Evolutionary conservation across 495 filamentous ascomycete species (phyloP).

Genomic region (Aspergillus taichungensis): DNA sequence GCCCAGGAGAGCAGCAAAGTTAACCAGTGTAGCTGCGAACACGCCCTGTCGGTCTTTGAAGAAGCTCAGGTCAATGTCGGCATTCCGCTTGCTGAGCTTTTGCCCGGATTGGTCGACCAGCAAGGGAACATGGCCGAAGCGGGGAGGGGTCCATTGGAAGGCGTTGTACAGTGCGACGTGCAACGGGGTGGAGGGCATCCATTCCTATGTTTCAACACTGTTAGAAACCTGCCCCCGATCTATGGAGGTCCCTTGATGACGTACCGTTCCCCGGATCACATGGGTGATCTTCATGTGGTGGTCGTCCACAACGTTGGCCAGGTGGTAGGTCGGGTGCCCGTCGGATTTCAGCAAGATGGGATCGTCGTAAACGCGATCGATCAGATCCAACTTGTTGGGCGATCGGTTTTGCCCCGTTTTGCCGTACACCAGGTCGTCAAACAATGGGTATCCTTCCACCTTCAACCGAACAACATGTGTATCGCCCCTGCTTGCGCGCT

Average conservation of each 20-base stretch:
- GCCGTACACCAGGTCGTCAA: conserved; percentile 72
- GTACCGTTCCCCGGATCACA: conserved; percentile 77
- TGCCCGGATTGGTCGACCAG: conserved; percentile 64
- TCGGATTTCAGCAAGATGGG: conserved; percentile 85
- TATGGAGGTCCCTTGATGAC: conserved; percentile 11
- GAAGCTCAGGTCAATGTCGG: conserved; percentile 57
- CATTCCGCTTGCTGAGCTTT: conserved; percentile 85
- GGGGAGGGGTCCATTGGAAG: conserved; percentile 78
- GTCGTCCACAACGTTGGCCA: conserved; percentile 96
- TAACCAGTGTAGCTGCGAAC: conserved; percentile 65
- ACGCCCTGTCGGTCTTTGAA: conserved; percentile 58
- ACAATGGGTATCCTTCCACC: conserved; percentile 48
- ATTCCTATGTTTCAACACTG: conserved; percentile 48
- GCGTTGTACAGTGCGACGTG: conserved; percentile 81
- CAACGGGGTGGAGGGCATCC: conserved; percentile 88
- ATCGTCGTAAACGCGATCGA: conserved; percentile 53
- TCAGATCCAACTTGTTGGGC: conserved; percentile 33
- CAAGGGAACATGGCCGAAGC: conserved; percentile 82
- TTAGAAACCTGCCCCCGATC: background rate
- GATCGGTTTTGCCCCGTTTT: conserved; percentile 43
- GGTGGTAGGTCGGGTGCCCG: conserved; percentile 88
- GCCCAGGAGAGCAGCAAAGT: conserved; percentile 78
- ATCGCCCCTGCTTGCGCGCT: conserved; percentile 57
- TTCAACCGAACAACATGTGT: conserved; percentile 70
- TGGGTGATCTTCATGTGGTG: conserved; percentile 91